These are phyloP conservation scores for Cornus kousa DNA, from an alignment of 148 eudicot genomes.

Conservation along the genomic window DNA sequence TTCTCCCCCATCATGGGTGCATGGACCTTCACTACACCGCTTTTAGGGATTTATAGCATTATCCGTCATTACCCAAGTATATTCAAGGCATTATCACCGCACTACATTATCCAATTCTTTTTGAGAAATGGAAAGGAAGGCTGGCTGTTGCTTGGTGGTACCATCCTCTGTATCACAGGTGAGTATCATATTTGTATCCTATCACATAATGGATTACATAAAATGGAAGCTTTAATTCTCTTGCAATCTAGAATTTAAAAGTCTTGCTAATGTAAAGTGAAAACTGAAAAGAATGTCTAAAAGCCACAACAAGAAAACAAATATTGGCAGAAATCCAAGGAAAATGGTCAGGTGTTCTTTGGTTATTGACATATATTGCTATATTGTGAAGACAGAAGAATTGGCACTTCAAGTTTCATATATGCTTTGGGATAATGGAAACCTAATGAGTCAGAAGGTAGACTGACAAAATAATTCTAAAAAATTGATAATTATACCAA, in stretches of 20 bases:
- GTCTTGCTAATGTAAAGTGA: neutral
- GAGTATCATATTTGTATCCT: neutral
- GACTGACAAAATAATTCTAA: neutral
- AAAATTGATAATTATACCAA: neutral
- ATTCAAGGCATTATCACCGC: constrained; percentile 66
- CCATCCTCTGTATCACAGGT: constrained; percentile 66
- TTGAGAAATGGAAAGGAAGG: constrained; percentile 49
- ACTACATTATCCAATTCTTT: constrained; percentile 42
- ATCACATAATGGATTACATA: neutral
- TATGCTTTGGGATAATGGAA: too few species aligned
- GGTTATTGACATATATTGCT: neutral
- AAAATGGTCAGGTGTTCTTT: neutral
- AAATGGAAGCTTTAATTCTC: neutral
- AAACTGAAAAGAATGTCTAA: neutral
- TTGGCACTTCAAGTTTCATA: neutral
- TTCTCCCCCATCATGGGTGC: constrained; percentile 64
- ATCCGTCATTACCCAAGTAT: constrained; percentile 47
- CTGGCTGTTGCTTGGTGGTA: constrained; percentile 57
- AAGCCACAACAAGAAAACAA: neutral
- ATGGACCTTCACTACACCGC: constrained; percentile 60
- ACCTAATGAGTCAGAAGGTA: too few species aligned
- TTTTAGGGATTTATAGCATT: constrained; percentile 62
- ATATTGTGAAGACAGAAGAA: neutral
- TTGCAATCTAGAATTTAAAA: neutral
- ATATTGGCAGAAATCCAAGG: neutral